Conservation (phyloP, 768 basidiomycete species). For the Mycena belliarum region DNA sequence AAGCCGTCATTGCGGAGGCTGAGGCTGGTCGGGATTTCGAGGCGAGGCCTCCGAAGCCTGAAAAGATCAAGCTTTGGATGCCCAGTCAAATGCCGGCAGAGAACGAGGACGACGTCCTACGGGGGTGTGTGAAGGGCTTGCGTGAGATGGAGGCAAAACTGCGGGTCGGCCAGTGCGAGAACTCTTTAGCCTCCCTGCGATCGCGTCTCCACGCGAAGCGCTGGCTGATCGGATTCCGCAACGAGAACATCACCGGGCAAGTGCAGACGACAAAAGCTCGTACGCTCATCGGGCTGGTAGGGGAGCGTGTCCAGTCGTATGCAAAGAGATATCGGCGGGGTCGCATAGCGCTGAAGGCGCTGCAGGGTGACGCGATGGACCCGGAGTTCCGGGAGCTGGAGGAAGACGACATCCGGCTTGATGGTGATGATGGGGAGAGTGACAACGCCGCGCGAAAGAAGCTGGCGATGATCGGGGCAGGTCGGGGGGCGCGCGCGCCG, state of each 20-base stretch:
- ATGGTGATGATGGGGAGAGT: not conserved
- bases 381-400: not conserved
- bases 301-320: not conserved
- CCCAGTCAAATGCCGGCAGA: not conserved
- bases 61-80: not conserved
- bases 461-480: not conserved
- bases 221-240: not conserved
- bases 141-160: not conserved
- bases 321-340: not conserved
- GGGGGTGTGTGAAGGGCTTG: not conserved
- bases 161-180: not conserved
- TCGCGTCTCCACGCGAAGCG: not conserved
- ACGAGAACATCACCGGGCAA: slow-evolving; percentile 1
- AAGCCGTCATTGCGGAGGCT: not conserved
- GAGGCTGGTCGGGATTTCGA: not conserved
- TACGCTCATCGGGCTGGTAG: not conserved
- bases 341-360: not conserved
- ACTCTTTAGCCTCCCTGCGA: not conserved
- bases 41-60: not conserved
- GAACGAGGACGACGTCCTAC: not conserved
- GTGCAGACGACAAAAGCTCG: not conserved
- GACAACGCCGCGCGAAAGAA: not conserved
- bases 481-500: not conserved
- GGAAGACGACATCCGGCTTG: not conserved
- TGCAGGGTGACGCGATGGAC: not conserved